These are phyloP conservation scores for Globisporangium uncinulatum DNA, from an alignment of 352 stramenopile genomes.

Conservation along the genomic window DNA sequence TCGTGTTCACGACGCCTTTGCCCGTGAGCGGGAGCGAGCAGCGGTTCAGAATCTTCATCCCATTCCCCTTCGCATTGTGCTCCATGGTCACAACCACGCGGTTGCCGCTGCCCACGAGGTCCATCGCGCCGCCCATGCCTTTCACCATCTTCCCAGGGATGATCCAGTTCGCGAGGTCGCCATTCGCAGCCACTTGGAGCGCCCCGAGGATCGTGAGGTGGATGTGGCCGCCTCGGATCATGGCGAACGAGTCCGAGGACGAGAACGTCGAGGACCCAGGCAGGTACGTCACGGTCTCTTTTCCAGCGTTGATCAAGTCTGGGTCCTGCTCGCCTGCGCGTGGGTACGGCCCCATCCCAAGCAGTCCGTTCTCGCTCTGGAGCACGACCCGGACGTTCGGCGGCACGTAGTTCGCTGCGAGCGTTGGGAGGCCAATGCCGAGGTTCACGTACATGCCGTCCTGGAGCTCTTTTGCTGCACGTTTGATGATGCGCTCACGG, in stretches of 20 bases:
- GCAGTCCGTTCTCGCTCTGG: constrained; percentile 95
- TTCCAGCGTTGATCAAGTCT: constrained; percentile 97
- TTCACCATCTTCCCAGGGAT: constrained; percentile 97
- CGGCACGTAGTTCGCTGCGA: constrained; percentile 95
- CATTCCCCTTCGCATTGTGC: constrained; percentile 92
- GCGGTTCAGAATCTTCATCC: constrained; percentile 92
- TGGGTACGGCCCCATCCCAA: constrained; percentile 93
- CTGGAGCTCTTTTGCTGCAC: constrained; percentile 83
- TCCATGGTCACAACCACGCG: constrained; percentile 97
- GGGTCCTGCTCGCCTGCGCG: constrained; percentile 86
- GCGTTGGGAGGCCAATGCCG: constrained; percentile 94
- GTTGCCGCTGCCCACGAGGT: constrained; percentile 91
- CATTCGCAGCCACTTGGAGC: constrained; percentile 90
- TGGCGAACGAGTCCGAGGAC: constrained; percentile 93
- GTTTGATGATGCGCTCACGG: constrained; percentile 92
- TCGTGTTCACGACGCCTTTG: constrained; percentile 91
- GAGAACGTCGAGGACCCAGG: constrained; percentile 92
- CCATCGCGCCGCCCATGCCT: constrained; percentile 97
- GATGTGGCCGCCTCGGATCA: constrained; percentile 96
- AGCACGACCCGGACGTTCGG: constrained; percentile 92
- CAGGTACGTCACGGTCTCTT: constrained; percentile 95
- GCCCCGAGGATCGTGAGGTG: constrained; percentile 95
- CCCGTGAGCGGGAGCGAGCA: constrained; percentile 94
- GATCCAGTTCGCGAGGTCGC: constrained; percentile 96
- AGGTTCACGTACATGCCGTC: constrained; percentile 98